Percentiles rank a stretch among this genome's conserved stretches.
These are phyloP conservation scores for Kwoniella bestiolae DNA, from an alignment of 768 basidiomycete genomes.

Conservation along the genomic window DNA sequence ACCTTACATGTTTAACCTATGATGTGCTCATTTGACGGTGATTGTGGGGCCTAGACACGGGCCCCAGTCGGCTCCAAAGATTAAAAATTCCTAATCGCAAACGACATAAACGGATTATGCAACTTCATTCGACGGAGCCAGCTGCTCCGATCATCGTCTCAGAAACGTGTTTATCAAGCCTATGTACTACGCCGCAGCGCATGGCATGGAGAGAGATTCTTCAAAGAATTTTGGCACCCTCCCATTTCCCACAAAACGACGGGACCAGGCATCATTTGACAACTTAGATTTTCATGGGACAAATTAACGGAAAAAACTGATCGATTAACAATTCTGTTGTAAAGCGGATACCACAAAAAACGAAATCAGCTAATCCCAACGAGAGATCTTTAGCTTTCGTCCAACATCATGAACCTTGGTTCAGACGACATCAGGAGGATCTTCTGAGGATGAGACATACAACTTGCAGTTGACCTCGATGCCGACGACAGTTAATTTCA, in stretches of 20 bases:
- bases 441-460: background rate
- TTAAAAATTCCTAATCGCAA: too few species aligned
- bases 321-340: background rate
- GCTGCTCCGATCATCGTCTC: background rate
- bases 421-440: background rate
- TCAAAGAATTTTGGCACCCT: background rate
- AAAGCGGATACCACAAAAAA: background rate
- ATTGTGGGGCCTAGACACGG: background rate
- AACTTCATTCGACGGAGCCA: background rate
- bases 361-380: background rate
- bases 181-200: constrained; percentile 4
- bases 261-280: too few species aligned
- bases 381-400: background rate
- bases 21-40: too few species aligned
- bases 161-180: constrained; percentile 13
- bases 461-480: background rate
- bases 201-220: background rate
- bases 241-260: background rate
- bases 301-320: background rate
- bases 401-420: too few species aligned
- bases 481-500: background rate
- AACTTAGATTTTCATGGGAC: background rate
- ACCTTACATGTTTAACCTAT: too few species aligned
- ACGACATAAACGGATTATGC: background rate
- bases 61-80: background rate